Conservation (phyloP, 371 early-diverging fungal genomes). For the Dipsacomyces acuminosporus region DNA sequence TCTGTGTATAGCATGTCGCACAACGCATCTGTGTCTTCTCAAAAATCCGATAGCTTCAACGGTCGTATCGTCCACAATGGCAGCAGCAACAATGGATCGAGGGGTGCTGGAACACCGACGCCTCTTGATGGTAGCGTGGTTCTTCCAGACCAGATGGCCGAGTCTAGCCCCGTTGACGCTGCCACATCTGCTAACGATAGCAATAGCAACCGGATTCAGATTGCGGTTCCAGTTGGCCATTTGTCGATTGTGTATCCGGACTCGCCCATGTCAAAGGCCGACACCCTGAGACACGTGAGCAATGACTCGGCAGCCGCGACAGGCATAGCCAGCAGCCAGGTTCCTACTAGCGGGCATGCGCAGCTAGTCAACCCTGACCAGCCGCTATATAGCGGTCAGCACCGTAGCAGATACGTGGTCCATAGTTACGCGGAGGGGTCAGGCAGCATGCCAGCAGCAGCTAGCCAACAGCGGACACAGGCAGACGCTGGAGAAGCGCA, state of each 20-base stretch:
- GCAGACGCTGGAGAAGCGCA: too few species aligned
- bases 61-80: background rate
- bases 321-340: background rate
- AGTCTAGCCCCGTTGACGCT: too few species aligned
- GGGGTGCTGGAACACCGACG: too few species aligned
- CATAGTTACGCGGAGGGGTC: too few species aligned
- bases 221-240: constrained; percentile 36
- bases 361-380: constrained; percentile 36
- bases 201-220: constrained; percentile 33
- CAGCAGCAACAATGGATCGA: too few species aligned
- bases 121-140: background rate
- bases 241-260: constrained; percentile 44
- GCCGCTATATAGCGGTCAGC: too few species aligned
- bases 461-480: too few species aligned
- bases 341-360: constrained; percentile 24
- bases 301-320: constrained; percentile 11
- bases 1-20: background rate
- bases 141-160: too few species aligned
- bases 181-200: too few species aligned
- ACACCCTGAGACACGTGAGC: constrained; percentile 31
- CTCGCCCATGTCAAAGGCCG: constrained; percentile 44
- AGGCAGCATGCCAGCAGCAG: too few species aligned
- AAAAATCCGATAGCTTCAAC: background rate
- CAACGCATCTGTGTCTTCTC: background rate
- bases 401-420: too few species aligned